Evolutionary conservation across 257 asterid species (phyloP).

Genomic region (Jacaranda mimosifolia): DNA sequence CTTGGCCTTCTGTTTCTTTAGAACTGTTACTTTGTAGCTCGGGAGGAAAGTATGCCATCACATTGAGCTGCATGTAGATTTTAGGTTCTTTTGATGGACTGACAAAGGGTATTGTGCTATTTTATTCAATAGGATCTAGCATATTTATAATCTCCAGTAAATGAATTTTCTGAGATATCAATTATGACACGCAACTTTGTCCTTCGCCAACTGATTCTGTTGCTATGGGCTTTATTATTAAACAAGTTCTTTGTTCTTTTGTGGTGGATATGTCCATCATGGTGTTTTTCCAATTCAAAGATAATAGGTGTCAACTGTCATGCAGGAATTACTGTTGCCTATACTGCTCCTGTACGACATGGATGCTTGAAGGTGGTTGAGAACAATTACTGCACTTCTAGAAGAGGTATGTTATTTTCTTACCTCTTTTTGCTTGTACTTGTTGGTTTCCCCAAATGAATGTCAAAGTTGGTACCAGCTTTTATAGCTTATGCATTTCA

Average conservation of each 20-base stretch:
- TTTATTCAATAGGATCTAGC: not conserved
- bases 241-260: not conserved
- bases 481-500: constrained; percentile 12
- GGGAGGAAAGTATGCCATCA: constrained; percentile 15
- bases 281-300: constrained; percentile 5
- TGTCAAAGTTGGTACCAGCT: constrained; percentile 12
- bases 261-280: constrained; percentile 7
- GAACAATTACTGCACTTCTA: constrained; percentile 88
- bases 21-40: constrained; percentile 8
- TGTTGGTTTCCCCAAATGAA: constrained; percentile 25
- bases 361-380: constrained; percentile 96
- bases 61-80: not conserved
- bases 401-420: constrained; percentile 67
- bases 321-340: constrained; percentile 85
- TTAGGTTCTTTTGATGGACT: constrained; percentile 7
- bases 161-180: constrained; percentile 8
- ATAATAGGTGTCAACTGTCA: constrained; percentile 16
- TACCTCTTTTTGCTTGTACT: constrained; percentile 22
- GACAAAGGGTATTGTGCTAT: not conserved
- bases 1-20: not conserved
- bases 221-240: constrained; percentile 21
- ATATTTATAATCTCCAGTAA: constrained; percentile 13
- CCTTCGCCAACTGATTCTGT: constrained; percentile 18
- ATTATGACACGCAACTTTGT: constrained; percentile 13
- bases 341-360: constrained; percentile 76